These are phyloP conservation scores for Pisolithus albus DNA, from an alignment of 768 basidiomycete species.

Conservation along the genomic window DNA sequence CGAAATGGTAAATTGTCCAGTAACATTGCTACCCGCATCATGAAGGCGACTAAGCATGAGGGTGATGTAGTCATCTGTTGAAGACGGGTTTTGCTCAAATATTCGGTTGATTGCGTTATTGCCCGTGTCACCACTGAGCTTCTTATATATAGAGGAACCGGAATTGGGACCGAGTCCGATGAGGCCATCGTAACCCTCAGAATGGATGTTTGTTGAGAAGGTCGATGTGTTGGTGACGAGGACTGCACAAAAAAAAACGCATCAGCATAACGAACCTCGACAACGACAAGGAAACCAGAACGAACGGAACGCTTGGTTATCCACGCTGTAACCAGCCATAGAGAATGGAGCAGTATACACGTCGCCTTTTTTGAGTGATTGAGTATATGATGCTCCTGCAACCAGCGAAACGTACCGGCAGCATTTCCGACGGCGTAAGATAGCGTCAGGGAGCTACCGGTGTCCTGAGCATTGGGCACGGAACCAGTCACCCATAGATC, in stretches of 20 bases:
- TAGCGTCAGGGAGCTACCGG: slow-evolving; percentile 50
- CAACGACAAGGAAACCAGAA: slow-evolving; percentile 4
- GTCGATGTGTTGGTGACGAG: slow-evolving; percentile 55
- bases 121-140: slow-evolving; percentile 41
- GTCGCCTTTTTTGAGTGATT: slow-evolving; percentile 35
- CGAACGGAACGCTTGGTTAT: slow-evolving; percentile 63
- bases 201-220: slow-evolving; percentile 54
- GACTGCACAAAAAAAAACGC: slow-evolving; percentile 35
- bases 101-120: slow-evolving; percentile 59
- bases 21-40: slow-evolving; percentile 41
- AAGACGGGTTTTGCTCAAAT: slow-evolving; percentile 51
- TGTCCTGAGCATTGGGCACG: slow-evolving; percentile 45
- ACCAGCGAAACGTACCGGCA: slow-evolving; percentile 33
- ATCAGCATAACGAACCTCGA: background rate
- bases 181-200: slow-evolving; percentile 63
- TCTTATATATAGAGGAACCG: slow-evolving; percentile 57
- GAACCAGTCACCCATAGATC: slow-evolving; percentile 65
- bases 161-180: slow-evolving; percentile 75
- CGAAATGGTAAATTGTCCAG: slow-evolving; percentile 64
- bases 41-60: slow-evolving; percentile 56
- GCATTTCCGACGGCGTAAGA: slow-evolving; percentile 67
- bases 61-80: slow-evolving; percentile 56
- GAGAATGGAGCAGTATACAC: slow-evolving; percentile 46
- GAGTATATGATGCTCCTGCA: background rate
- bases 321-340: slow-evolving; percentile 52